Conservation (phyloP, 163 green algal genomes). For the Prototheca cutis region DNA sequence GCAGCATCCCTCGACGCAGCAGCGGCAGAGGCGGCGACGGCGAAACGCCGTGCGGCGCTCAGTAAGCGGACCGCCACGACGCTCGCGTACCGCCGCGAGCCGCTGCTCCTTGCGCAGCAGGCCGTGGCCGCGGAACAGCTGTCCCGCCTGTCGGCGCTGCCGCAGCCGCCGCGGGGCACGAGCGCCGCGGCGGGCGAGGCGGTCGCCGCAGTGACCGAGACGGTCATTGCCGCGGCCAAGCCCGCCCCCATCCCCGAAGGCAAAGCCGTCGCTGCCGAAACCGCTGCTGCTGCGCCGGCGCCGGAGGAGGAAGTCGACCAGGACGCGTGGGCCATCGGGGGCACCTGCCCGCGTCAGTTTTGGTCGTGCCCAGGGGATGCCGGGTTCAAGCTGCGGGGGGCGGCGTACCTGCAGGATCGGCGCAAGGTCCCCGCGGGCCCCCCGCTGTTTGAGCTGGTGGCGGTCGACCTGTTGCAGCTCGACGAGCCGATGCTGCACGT, state of each 20-base stretch:
- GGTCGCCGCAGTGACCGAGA: neutral
- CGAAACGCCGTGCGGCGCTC: constrained; percentile 1
- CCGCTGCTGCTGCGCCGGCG: neutral
- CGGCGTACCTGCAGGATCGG: constrained; percentile 55
- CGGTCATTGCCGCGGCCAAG: neutral
- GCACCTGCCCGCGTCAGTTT: constrained; percentile 28
- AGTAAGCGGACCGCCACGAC: constrained; percentile 1
- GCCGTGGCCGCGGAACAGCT: neutral
- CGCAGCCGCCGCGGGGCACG: no score
- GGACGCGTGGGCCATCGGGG: constrained; percentile 21
- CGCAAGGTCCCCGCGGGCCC: constrained; percentile 57
- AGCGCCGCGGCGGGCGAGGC: no score
- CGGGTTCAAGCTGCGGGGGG: constrained; percentile 50
- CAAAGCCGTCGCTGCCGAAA: neutral
- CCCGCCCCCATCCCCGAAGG: no score
- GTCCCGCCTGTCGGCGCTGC: neutral
- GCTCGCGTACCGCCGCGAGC: neutral
- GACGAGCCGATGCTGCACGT: constrained; percentile 56
- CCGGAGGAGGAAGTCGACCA: neutral
- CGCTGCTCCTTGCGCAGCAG: constrained; percentile 2
- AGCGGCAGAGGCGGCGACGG: neutral
- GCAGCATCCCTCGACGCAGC: no score
- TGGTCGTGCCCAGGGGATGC: constrained; percentile 42
- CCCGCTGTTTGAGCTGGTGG: constrained; percentile 60
- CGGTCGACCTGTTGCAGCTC: constrained; percentile 60